A percentile compares a stretch with the other conserved stretches of the same genome.
Evolutionary conservation across 768 basidiomycete species (phyloP).

Genomic region (Mycena albidolilacea): DNA sequence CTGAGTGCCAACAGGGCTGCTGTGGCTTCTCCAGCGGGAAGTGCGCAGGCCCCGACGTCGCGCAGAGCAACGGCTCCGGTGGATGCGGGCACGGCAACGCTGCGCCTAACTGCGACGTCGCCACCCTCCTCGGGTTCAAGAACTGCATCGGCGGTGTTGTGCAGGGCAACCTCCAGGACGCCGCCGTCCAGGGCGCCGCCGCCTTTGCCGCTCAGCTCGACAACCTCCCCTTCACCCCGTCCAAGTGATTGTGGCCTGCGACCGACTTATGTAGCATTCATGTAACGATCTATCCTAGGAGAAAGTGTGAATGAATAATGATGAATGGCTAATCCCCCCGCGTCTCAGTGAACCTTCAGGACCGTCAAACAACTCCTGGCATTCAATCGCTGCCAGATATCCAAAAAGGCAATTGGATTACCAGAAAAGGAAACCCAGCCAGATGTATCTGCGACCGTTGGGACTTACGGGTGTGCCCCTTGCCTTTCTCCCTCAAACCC

Average conservation of each 20-base stretch:
- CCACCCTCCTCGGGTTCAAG: slow-evolving; percentile 34
- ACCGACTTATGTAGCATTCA: slow-evolving; percentile 18
- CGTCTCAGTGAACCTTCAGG: too few species aligned
- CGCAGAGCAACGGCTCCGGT: slow-evolving; percentile 43
- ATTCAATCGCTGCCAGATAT: too few species aligned
- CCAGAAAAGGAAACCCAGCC: too few species aligned
- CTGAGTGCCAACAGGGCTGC: slow-evolving; percentile 45
- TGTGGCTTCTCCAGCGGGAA: slow-evolving; percentile 45
- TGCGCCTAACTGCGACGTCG: slow-evolving; percentile 43
- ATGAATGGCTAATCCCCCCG: neutral
- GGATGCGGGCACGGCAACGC: slow-evolving; percentile 45
- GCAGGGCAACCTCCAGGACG: slow-evolving; percentile 11
- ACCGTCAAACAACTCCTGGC: too few species aligned
- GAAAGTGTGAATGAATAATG: slow-evolving; percentile 20
- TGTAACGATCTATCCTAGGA: neutral
- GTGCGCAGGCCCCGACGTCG: slow-evolving; percentile 45
- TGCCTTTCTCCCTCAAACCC: too few species aligned
- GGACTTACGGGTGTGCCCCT: too few species aligned
- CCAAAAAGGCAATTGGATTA: too few species aligned
- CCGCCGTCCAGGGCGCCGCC: slow-evolving; percentile 1
- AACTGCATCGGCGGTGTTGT: slow-evolving; percentile 15
- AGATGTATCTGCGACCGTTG: too few species aligned
- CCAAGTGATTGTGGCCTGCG: neutral
- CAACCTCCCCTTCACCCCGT: slow-evolving; percentile 24
- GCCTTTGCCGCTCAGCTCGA: slow-evolving; percentile 27